Evolutionary conservation across 768 basidiomycete species (phyloP), one percentile per base, ranked within the genome.

Genomic region (Russula compacta): DNA sequence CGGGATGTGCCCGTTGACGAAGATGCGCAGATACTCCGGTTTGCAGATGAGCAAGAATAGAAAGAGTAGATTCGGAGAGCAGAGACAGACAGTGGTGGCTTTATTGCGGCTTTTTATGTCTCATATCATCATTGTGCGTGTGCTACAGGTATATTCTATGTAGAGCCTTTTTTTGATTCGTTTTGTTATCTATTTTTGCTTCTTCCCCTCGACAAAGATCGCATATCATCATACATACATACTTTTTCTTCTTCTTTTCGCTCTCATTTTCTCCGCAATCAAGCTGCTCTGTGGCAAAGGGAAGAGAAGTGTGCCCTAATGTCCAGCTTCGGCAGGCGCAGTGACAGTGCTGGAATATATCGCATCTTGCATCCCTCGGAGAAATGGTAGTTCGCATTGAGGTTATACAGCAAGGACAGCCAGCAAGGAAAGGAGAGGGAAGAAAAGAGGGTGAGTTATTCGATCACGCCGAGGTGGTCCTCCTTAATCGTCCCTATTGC

Each of bases 401-500:
- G 42, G 6, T 9, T 9, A 24, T 56, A 61, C 44, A 56, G 14
- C 47, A 56, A 60, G n/a, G 40, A 48, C 4, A 21, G 17, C 24
- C 21, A 24, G 9, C 24, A 29, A 24, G 24, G 29, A 19, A 32
- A 46, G 14, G 15, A 32, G 32, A 50, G 1, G 8, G 4, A 39
- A 29, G 6, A 4, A 7, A 51, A 38, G 15, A 19, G 19, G 11
- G 15, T 17, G 19, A 12, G 8, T 35, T 52, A 91, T 64, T 92
- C 91, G 68, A 95, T 91, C 56, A 95, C 92, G 50, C 95, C 95
- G 33, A 98, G 77, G 73, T 94, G 95, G 71, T 98, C 95, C 73
- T 98, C 95, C 76, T 98, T 99, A 73, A 98, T 97, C 3, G 90
- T 93, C 9, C 94, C 95, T 66, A 98, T 98, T 2, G 94, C 94